Conservation (phyloP, 495 filamentous ascomycete species). For the Tuber umbilicatum region DNA sequence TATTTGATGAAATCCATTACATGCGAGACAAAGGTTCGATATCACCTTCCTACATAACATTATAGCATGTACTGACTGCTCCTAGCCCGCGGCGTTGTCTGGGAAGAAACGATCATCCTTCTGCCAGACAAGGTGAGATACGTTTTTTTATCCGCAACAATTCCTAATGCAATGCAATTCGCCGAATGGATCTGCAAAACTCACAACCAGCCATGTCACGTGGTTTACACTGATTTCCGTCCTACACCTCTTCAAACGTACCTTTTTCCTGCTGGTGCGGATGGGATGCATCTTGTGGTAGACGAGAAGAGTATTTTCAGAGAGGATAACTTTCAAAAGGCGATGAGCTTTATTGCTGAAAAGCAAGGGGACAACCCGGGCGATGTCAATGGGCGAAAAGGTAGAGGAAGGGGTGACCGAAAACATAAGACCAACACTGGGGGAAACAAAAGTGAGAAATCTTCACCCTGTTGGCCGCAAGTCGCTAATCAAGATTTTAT, state of each 20-base stretch:
- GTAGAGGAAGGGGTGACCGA: conserved; percentile 65
- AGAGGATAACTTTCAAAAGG: conserved; percentile 93
- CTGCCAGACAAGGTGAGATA: conserved; percentile 97
- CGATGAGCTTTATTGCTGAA: conserved; percentile 82
- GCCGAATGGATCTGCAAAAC: conserved; percentile 98
- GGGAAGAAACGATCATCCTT: conserved; percentile 98
- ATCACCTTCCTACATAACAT: conserved; percentile 7
- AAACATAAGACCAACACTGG: conserved; percentile 88
- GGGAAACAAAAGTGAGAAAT: conserved; percentile 51
- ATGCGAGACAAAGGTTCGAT: conserved; percentile 71
- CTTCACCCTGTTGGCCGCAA: background rate
- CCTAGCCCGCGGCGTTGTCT: conserved; percentile 79
- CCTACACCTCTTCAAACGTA: conserved; percentile 96
- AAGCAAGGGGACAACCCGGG: conserved; percentile 77
- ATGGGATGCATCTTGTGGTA: conserved; percentile 89
- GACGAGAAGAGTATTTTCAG: conserved; percentile 93
- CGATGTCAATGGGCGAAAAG: conserved; percentile 68
- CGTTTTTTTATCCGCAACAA: conserved; percentile 97
- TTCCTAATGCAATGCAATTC: conserved; percentile 98
- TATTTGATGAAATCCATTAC: conserved; percentile 98
- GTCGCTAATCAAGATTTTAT: conserved; percentile 16
- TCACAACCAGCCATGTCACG: conserved; percentile 92
- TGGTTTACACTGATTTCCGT: conserved; percentile 96
- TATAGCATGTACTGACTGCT: conserved; percentile 22
- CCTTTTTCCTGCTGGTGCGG: conserved; percentile 88